Evolutionary conservation across 495 filamentous ascomycete species (phyloP).

Genomic region (Parathielavia hyrcaniae): DNA sequence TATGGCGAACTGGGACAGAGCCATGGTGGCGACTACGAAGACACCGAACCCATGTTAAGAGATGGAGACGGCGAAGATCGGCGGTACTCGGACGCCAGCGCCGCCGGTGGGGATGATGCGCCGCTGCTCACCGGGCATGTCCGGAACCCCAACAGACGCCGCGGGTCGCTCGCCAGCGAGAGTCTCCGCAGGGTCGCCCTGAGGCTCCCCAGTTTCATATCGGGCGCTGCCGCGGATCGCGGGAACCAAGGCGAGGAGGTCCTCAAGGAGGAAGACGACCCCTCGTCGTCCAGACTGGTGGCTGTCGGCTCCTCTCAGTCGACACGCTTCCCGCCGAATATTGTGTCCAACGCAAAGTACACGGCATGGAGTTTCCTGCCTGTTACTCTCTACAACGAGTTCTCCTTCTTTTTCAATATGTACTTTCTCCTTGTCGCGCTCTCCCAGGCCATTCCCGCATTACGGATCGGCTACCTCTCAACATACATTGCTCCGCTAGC

Average conservation of each 20-base stretch:
- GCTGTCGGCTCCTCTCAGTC: slow-evolving; percentile 46
- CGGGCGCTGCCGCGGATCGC: slow-evolving; percentile 26
- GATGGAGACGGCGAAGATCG: slow-evolving; percentile 47
- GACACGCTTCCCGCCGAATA: slow-evolving; percentile 68
- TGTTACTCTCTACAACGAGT: slow-evolving; percentile 92
- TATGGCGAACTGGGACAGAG: slow-evolving; percentile 56
- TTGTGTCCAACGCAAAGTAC: slow-evolving; percentile 95
- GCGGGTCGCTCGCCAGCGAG: slow-evolving; percentile 33
- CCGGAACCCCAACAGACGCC: slow-evolving; percentile 23
- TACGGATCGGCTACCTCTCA: slow-evolving; percentile 89
- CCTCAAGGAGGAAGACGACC: slow-evolving; percentile 47
- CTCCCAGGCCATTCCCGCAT: slow-evolving; percentile 80
- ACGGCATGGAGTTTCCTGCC: slow-evolving; percentile 94
- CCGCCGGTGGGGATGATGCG: slow-evolving; percentile 55
- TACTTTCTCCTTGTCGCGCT: slow-evolving; percentile 95
- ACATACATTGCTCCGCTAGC: slow-evolving; percentile 91
- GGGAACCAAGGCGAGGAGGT: slow-evolving; percentile 33
- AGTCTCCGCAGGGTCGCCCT: slow-evolving; percentile 36
- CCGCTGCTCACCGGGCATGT: slow-evolving; percentile 51
- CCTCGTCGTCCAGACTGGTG: slow-evolving; percentile 47
- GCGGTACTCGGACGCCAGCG: slow-evolving; percentile 49
- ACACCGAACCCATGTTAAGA: slow-evolving; percentile 51
- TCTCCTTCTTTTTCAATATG: slow-evolving; percentile 99
- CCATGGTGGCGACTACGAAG: slow-evolving; percentile 49
- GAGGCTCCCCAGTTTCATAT: slow-evolving; percentile 50